Evolutionary conservation across 371 early-diverging fungal species (phyloP), one percentile per base, ranked within the genome.

Genomic region (Vairimorpha ceranae): DNA sequence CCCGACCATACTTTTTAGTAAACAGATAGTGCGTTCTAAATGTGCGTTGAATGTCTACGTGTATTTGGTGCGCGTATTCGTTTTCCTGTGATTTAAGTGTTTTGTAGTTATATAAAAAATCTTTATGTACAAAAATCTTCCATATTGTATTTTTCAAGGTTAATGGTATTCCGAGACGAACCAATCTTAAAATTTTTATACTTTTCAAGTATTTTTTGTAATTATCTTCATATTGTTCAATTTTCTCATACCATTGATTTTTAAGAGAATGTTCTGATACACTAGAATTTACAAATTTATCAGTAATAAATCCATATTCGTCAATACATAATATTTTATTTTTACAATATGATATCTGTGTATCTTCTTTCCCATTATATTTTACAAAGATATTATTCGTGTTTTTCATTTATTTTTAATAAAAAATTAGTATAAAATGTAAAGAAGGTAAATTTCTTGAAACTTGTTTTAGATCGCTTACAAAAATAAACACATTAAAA

Each of bases 11-110:
- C 12, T 46, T 32, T 29, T 78, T 69, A 43, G 3, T 48, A 54
- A 76, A 80, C 21, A 83, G 32, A 36, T 32, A 46, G 56, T 77
- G 76, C 8, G 45, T 73, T 60, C 80, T 46, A 23, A 80, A 70
- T 19, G 80, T 80, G 29, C 80, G 64, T 67, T 77, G 76, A 3
- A 80, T 58, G 54, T 80, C 80, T 0, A 80, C 77, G 61, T 80
- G 67, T 30, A 80, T 80, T 65, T 80, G 80, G 36, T 80, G 61
- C 30, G 68, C 73, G 33, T 76, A 76, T 35, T 65, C 72, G 32
- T 41, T 65, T 19, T 38, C 21, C 7, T 6, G 33, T 19, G 19
- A 51, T 38, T 52, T 70, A 29, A 76, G 19, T 17, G 1, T 27
- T 43, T 48, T 54, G 35, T 76, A 76, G 1, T 71, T 48, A 29